Percentiles rank a stretch among this genome's conserved stretches.
These are phyloP conservation scores for Pseudopithomyces maydicus DNA, from an alignment of 2,329 filamentous ascomycete species.

Conservation along the genomic window DNA sequence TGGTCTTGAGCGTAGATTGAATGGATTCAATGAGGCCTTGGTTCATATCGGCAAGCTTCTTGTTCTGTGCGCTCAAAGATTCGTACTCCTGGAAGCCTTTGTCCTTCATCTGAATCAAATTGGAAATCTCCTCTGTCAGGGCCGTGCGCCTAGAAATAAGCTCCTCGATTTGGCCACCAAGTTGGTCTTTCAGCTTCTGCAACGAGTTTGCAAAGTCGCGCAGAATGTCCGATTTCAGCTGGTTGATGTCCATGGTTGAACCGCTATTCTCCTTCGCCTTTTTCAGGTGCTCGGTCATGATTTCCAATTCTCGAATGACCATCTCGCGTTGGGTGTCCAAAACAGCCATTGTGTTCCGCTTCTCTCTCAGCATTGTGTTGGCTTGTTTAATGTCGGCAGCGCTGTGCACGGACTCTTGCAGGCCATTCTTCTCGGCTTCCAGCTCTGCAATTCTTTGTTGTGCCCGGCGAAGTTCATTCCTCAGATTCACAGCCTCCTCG, in stretches of 20 bases:
- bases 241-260: constrained; percentile 77
- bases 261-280: constrained; percentile 80
- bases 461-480: constrained; percentile 77
- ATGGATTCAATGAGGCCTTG: constrained; percentile 94
- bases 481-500: constrained; percentile 54
- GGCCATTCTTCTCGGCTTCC: constrained; percentile 72
- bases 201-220: constrained; percentile 67
- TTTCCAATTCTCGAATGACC: constrained; percentile 88
- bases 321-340: constrained; percentile 94
- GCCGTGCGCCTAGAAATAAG: constrained; percentile 87
- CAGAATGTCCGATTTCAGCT: constrained; percentile 66
- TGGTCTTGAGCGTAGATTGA: constrained; percentile 88
- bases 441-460: constrained; percentile 87
- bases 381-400: constrained; percentile 71
- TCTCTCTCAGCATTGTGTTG: constrained; percentile 87
- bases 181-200: constrained; percentile 78
- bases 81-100: constrained; percentile 95
- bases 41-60: constrained; percentile 91
- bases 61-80: constrained; percentile 91
- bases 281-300: constrained; percentile 86
- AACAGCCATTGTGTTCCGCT: constrained; percentile 92
- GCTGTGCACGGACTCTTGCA: constrained; percentile 59
- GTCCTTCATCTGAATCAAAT: constrained; percentile 83
- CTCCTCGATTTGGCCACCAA: constrained; percentile 77
- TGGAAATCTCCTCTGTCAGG: constrained; percentile 81